phyloP scores from a whole-genome alignment of 2,329 filamentous ascomycete species.

The Phoma sp. region DNA sequence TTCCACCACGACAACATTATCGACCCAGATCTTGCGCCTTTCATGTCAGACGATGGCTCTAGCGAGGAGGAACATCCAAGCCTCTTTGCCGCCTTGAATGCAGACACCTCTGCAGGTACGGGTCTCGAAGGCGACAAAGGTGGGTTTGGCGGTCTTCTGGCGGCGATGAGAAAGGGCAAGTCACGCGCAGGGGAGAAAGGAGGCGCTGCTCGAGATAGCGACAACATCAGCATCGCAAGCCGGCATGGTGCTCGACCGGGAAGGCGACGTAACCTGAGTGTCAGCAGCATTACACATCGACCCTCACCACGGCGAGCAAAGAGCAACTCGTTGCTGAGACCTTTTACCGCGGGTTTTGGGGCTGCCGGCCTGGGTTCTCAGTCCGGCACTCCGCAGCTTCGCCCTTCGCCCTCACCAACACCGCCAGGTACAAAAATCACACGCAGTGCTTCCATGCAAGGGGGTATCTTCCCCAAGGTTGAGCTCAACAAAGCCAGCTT shows the following conservation, averaged over 20 bases:
- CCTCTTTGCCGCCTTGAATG: conserved; percentile 77
- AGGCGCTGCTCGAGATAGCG: conserved; percentile 70
- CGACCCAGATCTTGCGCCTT: conserved; percentile 92
- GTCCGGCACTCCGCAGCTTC: conserved; percentile 32
- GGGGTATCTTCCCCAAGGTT: conserved; percentile 74
- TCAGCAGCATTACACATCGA: conserved; percentile 77
- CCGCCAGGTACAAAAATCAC: conserved; percentile 54
- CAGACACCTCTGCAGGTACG: conserved; percentile 65
- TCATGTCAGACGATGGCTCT: conserved; percentile 92
- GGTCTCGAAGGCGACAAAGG: conserved; percentile 76
- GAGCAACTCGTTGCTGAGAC: conserved; percentile 62
- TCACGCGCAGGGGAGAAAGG: conserved; percentile 76
- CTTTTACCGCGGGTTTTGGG: conserved; percentile 52
- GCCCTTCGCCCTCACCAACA: conserved; percentile 35
- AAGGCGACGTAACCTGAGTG: conserved; percentile 82
- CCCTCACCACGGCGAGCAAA: conserved; percentile 73
- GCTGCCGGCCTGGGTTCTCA: conserved; percentile 24
- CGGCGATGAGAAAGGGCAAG: conserved; percentile 77
- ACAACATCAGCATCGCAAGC: conserved; percentile 70
- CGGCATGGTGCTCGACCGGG: conserved; percentile 68
- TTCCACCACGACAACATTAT: conserved; percentile 99
- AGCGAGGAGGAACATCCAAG: conserved; percentile 92
- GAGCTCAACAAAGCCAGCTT: conserved; percentile 89
- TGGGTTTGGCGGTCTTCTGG: conserved; percentile 75
- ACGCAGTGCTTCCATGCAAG: conserved; percentile 84